Evolutionary conservation across 805 yeast genomes (phyloP), one percentile per base, ranked within the genome.

Genomic region (Candida sonorensis): DNA sequence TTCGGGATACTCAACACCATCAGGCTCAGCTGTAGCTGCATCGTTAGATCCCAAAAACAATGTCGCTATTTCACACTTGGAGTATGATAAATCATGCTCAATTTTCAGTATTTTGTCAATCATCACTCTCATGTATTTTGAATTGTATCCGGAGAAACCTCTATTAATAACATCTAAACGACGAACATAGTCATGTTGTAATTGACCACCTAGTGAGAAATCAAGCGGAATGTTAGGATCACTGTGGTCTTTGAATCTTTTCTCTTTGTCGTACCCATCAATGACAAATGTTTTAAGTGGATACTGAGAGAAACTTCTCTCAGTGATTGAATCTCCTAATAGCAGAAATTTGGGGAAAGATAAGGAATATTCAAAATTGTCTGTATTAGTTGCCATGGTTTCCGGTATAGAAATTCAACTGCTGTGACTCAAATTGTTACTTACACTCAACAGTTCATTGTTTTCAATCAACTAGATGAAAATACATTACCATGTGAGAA

Each of bases 91-190:
- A 17, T 55, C 58, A 29, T 69, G 51, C 40, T 75, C 81, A 1
- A 59, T 50, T n/a, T 62, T 57, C 23, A 83, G 53, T 16, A 78
- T 58, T 29, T 62, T 59, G n/a, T 70, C 69, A 5, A 72, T 50
- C 19, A 81, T 47, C 32, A 61, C 53, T 17, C 60, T 51, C 3
- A 72, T 83, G 58, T 77, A 77, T 17, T 70, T 67, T 0, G 86
- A 61, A 47, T 70, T 83, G 57, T 81, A 85, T 0, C 95, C 95
- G 1, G 77, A 55, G 48, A 63, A 83, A 0, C 95, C 95, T 37
- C 94, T 62, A 27, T 72, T 75, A 4, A 85, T 50, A 4, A 86
- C 62, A 44, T 82, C 92, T 38, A 82, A 44, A 46, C 66, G 69
- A 18, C 94, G 65, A 2, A 65, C 57, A 49, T 81, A 81, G 20